Conservation (phyloP, 2,329 filamentous ascomycete species). For the Beauveria brongniartii region DNA sequence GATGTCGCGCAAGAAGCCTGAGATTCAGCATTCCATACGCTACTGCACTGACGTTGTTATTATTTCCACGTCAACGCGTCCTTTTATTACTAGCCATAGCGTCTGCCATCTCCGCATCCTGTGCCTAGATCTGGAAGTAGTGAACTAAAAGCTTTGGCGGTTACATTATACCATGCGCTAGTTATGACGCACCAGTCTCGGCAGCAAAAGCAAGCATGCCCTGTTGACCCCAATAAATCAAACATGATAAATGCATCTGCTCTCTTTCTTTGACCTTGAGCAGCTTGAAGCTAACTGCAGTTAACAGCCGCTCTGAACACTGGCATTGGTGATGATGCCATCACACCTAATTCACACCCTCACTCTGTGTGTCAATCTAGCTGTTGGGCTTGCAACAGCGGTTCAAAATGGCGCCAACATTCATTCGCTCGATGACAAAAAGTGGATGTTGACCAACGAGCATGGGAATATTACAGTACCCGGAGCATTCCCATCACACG, state of each 20-base stretch:
- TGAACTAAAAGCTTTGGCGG: background rate
- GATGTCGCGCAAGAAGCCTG: background rate
- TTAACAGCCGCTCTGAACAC: background rate
- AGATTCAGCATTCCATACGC: background rate
- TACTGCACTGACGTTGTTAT: background rate
- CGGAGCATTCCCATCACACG: slow-evolving; percentile 48
- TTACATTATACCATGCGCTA: background rate
- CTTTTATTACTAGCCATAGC: background rate
- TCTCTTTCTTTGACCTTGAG: background rate
- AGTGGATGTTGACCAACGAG: slow-evolving; percentile 8
- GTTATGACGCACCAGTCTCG: background rate
- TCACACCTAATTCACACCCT: background rate
- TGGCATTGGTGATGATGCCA: background rate
- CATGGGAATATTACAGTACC: slow-evolving; percentile 31
- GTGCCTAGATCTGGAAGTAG: background rate
- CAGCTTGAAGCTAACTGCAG: background rate
- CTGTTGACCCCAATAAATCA: background rate
- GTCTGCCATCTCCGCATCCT: background rate
- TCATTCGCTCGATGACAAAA: background rate
- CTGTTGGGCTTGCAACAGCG: background rate
- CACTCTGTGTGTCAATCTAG: background rate
- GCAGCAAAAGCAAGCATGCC: background rate
- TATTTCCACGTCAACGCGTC: background rate
- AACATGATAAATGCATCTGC: background rate
- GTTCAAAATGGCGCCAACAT: background rate